Base-by-base conservation (phyloP, 495 filamentous ascomycete genomes). In the Lasiosphaeria miniovina region DNA sequence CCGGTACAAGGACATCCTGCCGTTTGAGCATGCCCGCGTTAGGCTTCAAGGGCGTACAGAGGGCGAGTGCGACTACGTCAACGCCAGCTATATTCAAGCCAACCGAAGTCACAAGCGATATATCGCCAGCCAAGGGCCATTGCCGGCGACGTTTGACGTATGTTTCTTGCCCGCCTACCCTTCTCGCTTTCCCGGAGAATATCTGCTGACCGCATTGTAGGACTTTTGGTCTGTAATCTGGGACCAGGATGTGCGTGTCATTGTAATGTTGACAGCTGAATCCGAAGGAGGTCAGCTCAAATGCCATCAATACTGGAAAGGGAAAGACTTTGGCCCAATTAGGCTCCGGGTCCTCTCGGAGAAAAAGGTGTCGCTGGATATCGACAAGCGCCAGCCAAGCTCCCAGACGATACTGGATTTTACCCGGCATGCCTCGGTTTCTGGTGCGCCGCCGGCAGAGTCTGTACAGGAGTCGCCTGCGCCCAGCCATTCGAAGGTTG, bases 191-290 rank as follows among this genome's bases (percentile, higher is more conserved):
- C 5, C 4, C 11, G 49, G 54, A 36, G 33, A 43, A 36, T 52
- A 14, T 12, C 31, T 58, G 65, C 80, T 86, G 68, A 86, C 70
- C 33, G 31, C n/a, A n/a, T 8, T 35, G 45, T 72, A 96, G 93
- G 94, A 98, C 74, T 98, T 98, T 68, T 98, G 94, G 94, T 91
- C 90, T 49, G 87, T 97, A 24, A 81, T 97, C 49, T 98, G 94
- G 94, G 93, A 98, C 68, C 89, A 98, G 75, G 92, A 97, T 68
- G 86, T 95, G 32, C 86, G 92, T 55, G 89, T 98, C 35, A 84
- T 98, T 56, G 93, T 98, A 61, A 96, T 96, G 82, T 79, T 98
- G 57, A 98, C 94, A 4, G 93, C 94, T n/a, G 94, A 98, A 71
- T 78, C 86, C 32, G 94, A 98, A 77, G 90, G 94, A 33, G 93